phyloP scores from a whole-genome alignment of 2,329 filamentous ascomycete genomes.

The Pestalotiopsis sp. region DNA sequence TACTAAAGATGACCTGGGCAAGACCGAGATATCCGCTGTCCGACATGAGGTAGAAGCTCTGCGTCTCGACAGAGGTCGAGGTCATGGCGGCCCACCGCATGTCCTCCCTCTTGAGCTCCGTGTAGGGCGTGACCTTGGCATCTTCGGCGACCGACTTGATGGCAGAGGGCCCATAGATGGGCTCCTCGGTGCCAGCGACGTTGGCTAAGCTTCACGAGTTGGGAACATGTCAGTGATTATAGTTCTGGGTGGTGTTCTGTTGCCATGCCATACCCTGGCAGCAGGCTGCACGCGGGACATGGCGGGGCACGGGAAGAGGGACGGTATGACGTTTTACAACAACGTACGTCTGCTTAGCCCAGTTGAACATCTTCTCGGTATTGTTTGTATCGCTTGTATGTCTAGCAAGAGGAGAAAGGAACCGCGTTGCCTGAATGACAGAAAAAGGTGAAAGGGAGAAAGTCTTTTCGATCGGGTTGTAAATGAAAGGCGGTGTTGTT shows the following conservation, averaged over 20 bases:
- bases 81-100: slow-evolving; percentile 82
- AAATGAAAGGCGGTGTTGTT: slow-evolving; percentile 10
- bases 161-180: slow-evolving; percentile 88
- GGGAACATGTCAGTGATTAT: slow-evolving; percentile 23
- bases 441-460: neutral
- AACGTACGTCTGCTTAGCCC: slow-evolving; percentile 87
- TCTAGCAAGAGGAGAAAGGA: neutral
- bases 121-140: slow-evolving; percentile 76
- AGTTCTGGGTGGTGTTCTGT: neutral
- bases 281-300: slow-evolving; percentile 10
- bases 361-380: slow-evolving; percentile 76
- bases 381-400: neutral
- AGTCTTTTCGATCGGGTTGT: neutral
- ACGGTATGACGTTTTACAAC: neutral
- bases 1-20: slow-evolving; percentile 95
- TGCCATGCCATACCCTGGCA: slow-evolving; percentile 1
- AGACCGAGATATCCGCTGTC: slow-evolving; percentile 78
- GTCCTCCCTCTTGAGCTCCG: slow-evolving; percentile 76
- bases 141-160: slow-evolving; percentile 86
- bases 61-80: slow-evolving; percentile 89
- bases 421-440: neutral
- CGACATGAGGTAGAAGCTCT: slow-evolving; percentile 88
- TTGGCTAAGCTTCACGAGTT: slow-evolving; percentile 60
- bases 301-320: slow-evolving; percentile 5
- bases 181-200: slow-evolving; percentile 94